These are phyloP conservation scores for Phtheirospermum japonicum DNA, from an alignment of 257 asterid genomes.

Conservation along the genomic window DNA sequence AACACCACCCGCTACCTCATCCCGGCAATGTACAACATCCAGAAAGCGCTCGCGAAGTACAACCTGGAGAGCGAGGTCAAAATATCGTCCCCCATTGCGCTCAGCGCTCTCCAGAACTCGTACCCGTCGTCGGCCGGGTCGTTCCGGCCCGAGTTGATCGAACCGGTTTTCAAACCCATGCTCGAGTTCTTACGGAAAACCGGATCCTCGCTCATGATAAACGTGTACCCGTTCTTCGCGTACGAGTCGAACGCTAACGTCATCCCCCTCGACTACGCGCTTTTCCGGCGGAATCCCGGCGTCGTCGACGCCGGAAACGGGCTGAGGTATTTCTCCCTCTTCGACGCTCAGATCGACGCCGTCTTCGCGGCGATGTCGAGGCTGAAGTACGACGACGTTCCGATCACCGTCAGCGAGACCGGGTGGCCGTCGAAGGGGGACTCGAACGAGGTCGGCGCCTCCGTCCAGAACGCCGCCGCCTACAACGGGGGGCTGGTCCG, in stretches of 20 bases:
- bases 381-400: constrained; percentile 58
- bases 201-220: constrained; percentile 74
- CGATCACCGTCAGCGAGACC: constrained; percentile 60
- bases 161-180: constrained; percentile 69
- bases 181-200: constrained; percentile 70
- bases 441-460: constrained; percentile 68
- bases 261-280: constrained; percentile 77
- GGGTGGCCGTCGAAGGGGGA: constrained; percentile 99
- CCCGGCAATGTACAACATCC: constrained; percentile 71
- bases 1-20: constrained; percentile 70
- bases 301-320: constrained; percentile 72
- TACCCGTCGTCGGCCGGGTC: constrained; percentile 91
- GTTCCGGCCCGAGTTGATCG: constrained; percentile 58
- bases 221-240: constrained; percentile 81
- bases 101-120: constrained; percentile 72
- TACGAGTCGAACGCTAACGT: constrained; percentile 82
- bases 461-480: constrained; percentile 72
- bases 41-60: constrained; percentile 54
- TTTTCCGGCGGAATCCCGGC: constrained; percentile 74
- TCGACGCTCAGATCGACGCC: constrained; percentile 94
- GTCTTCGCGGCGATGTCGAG: constrained; percentile 80
- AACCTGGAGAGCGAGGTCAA: constrained; percentile 48
- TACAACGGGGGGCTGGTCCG: constrained; percentile 74
- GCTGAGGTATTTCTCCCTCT: constrained; percentile 57
- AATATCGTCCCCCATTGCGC: constrained; percentile 79